These are phyloP conservation scores for Sarocladium oryzae DNA, from an alignment of 2,329 filamentous ascomycete genomes.

Conservation along the genomic window DNA sequence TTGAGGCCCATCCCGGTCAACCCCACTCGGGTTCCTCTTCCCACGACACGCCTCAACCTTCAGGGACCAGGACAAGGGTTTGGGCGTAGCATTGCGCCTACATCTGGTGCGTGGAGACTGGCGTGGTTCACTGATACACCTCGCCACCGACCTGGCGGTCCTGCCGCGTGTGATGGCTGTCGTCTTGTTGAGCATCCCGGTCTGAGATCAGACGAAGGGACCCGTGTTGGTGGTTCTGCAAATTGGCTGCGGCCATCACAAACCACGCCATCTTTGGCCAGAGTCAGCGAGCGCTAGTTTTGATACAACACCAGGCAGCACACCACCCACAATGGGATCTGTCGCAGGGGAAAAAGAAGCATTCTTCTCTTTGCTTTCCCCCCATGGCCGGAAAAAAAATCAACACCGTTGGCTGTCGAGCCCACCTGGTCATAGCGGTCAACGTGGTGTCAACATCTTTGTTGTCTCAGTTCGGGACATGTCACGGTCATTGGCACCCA, in stretches of 20 bases:
- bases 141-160: conserved; percentile 7
- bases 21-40: conserved; percentile 3
- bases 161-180: conserved; percentile 6
- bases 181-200: background rate
- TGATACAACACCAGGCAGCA: background rate
- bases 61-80: conserved; percentile 7
- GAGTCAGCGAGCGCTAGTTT: background rate
- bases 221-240: conserved; percentile 5
- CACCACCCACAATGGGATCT: background rate
- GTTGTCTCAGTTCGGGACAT: conserved; percentile 1
- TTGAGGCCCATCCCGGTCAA: background rate
- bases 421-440: background rate
- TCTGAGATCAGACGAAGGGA: conserved; percentile 7
- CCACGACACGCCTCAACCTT: conserved; percentile 6
- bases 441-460: background rate
- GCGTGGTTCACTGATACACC: conserved; percentile 1
- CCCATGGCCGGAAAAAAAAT: background rate
- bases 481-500: background rate
- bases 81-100: conserved; percentile 10
- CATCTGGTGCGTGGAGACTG: conserved; percentile 4
- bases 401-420: background rate
- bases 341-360: background rate
- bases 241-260: background rate
- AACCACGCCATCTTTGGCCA: background rate
- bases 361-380: background rate